Base-by-base conservation (phyloP, 441 rosid species). In the Adansonia rubrostipa region DNA sequence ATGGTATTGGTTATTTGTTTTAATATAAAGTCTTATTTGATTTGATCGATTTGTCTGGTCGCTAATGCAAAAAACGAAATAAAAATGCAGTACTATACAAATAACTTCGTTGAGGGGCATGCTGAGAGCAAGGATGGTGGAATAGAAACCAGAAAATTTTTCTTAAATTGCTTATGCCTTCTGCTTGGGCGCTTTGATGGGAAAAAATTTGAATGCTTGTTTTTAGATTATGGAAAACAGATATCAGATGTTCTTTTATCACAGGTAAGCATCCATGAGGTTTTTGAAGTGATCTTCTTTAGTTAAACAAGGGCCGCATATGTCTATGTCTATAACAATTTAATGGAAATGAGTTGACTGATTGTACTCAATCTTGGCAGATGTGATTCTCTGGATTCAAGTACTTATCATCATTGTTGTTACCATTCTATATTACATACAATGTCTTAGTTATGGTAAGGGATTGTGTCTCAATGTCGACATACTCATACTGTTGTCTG, bases 121-220 rank as follows among this genome's bases (percentile, higher is more conserved):
- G 65, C 75, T 70, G 88, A 83, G 76, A 80, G 83, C 74, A 86
- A 85, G 81, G 87, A 79, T 73, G 86, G 85, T 84, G 83, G 92
- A 79, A 68, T 86, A 54, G 95, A 89, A 86, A 93, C 94, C 77
- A 88, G 84, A 71, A 92, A 89, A 76, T 93, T 96, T 88, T 96
- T 96, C 86, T 79, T 93, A 56, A 91, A 86, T 81, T 92, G 97
- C 84, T 80, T 96, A 79, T 96, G 99, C 88, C 99, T 96, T 79
- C 84, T 96, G 47, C 86, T 96, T 87, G 98, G 99, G 63, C 97
- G 97, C 61, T 82, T 91, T 75, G 92, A 88, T 77, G 80, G 88
- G 76, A 91, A 88, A 86, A 92, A 87, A 81, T 83, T 93, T 45
- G 92, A 90, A 83, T 85, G 79, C 75, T 78, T 79, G 44, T 48